Evolutionary conservation across 495 filamentous ascomycete genomes (phyloP).

Genomic region (Trichocladium antarcticum): DNA sequence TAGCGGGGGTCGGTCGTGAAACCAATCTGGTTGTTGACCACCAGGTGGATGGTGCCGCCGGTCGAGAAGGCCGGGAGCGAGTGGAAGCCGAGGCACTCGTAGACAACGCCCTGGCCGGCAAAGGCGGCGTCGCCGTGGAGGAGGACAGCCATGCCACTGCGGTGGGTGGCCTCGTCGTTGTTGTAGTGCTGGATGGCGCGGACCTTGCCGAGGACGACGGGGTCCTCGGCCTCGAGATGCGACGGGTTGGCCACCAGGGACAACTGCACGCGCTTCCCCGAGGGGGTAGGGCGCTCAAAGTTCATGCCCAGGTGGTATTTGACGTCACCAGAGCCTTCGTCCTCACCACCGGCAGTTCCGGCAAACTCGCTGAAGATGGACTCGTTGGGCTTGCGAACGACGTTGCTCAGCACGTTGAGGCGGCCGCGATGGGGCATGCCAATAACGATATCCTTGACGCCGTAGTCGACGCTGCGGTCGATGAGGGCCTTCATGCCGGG

Average conservation of each 20-base stretch:
- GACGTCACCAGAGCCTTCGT: conserved; percentile 96
- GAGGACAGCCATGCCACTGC: conserved; percentile 86
- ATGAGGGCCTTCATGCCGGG: conserved; percentile 99
- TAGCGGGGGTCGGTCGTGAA: conserved; percentile 99
- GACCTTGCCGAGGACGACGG: conserved; percentile 93
- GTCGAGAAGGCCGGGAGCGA: conserved; percentile 90
- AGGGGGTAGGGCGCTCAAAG: conserved; percentile 96
- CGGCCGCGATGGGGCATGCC: conserved; percentile 99
- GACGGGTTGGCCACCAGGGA: conserved; percentile 97
- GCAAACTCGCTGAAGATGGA: conserved; percentile 98
- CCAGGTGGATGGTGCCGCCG: conserved; percentile 90
- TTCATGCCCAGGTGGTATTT: conserved; percentile 99
- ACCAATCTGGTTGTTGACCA: conserved; percentile 99
- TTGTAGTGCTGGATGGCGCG: conserved; percentile 98
- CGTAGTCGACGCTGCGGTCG: conserved; percentile 94
- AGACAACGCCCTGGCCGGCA: conserved; percentile 90
- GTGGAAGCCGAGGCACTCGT: conserved; percentile 97
- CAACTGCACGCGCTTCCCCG: conserved; percentile 95
- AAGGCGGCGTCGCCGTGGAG: conserved; percentile 97
- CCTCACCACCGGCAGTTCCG: conserved; percentile 73
- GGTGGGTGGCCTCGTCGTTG: conserved; percentile 78
- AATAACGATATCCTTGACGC: conserved; percentile 96
- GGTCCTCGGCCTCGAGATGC: conserved; percentile 96
- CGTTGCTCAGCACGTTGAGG: conserved; percentile 95
- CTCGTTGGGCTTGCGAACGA: conserved; percentile 96